These are phyloP conservation scores for Amanita thiersii DNA, from an alignment of 768 basidiomycete species.

Conservation along the genomic window DNA sequence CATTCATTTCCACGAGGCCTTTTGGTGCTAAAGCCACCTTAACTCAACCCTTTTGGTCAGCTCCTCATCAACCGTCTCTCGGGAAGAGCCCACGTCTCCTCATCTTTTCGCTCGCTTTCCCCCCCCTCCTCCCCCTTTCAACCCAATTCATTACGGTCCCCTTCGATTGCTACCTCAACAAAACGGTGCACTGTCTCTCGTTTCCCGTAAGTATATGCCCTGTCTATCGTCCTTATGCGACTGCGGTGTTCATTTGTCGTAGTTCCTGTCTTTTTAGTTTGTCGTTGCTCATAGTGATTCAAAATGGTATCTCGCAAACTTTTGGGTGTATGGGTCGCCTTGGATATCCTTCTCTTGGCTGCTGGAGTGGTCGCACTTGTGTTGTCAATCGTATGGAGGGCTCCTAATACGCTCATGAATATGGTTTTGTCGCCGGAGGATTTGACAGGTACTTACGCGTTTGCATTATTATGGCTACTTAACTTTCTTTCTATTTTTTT, in stretches of 20 bases:
- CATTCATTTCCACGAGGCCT: slow-evolving; percentile 26
- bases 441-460: slow-evolving; percentile 44
- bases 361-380: slow-evolving; percentile 59
- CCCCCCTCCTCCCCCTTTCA: not conserved
- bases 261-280: not conserved
- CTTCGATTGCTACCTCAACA: too few species aligned
- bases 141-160: not conserved
- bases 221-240: not conserved
- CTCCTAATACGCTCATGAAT: slow-evolving; percentile 63
- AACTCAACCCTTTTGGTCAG: too few species aligned
- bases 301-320: slow-evolving; percentile 69
- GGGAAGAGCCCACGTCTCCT: slow-evolving; percentile 35
- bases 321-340: slow-evolving; percentile 62
- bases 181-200: too few species aligned
- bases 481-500: slow-evolving; percentile 6
- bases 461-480: not conserved
- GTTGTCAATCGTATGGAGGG: slow-evolving; percentile 66
- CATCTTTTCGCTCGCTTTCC: slow-evolving; percentile 5
- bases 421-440: slow-evolving; percentile 53
- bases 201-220: not conserved
- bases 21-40: slow-evolving; percentile 35
- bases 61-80: slow-evolving; percentile 35
- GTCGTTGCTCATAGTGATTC: not conserved
- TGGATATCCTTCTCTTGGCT: slow-evolving; percentile 64
- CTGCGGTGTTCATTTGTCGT: not conserved